Conservation (phyloP, 805 yeast genomes). For the Hanseniaspora nectarophila region DNA sequence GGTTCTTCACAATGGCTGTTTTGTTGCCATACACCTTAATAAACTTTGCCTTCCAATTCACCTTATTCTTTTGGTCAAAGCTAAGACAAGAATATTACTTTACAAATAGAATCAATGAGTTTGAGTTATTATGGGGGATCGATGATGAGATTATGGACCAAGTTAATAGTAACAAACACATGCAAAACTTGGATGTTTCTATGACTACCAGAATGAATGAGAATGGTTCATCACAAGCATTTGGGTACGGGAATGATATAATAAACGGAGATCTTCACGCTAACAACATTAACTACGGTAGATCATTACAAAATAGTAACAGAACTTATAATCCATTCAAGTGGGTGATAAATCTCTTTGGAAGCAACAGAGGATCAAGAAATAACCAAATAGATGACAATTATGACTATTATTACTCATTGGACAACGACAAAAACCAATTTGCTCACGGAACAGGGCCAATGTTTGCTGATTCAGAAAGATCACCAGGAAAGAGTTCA, state of each 20-base stretch:
- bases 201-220: conserved; percentile 13
- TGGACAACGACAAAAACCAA: background rate
- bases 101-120: conserved; percentile 17
- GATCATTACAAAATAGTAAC: background rate
- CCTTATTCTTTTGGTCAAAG: conserved; percentile 21
- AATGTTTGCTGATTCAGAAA: background rate
- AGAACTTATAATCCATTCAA: conserved; percentile 7
- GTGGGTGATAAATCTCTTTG: background rate
- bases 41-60: conserved; percentile 19
- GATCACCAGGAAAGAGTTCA: background rate
- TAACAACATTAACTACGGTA: no score
- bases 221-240: background rate
- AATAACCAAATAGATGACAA: background rate
- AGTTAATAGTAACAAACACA: conserved; percentile 15
- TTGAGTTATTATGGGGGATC: conserved; percentile 17
- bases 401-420: background rate
- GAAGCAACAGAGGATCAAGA: background rate
- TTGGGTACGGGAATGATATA: background rate
- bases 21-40: conserved; percentile 26
- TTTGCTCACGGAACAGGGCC: background rate
- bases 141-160: conserved; percentile 7
- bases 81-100: conserved; percentile 14
- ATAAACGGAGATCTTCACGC: background rate
- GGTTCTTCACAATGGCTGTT: conserved; percentile 24
- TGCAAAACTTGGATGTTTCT: conserved; percentile 16